phyloP scores from a whole-genome alignment of 192 early-diverging fungal species.

The Coemansia sp. region DNA sequence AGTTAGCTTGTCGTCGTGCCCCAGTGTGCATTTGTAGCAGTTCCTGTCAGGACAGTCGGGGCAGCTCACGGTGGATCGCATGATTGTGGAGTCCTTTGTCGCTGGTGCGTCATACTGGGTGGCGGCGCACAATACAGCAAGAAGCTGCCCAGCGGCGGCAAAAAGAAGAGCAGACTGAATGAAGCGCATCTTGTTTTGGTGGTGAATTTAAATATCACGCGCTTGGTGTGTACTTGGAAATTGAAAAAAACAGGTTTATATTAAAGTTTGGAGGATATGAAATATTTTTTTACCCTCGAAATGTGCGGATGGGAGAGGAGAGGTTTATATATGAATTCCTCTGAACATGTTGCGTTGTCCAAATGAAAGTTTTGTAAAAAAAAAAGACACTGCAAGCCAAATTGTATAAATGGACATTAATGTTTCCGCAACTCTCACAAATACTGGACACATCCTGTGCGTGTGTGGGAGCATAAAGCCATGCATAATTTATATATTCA shows the following conservation, averaged over 20 bases:
- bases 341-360: not conserved
- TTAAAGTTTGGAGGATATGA: not conserved
- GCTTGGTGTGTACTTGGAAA: not conserved
- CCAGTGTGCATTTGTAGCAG: constrained; percentile 53
- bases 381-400: not conserved
- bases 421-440: too few relatives aligned
- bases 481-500: not conserved
- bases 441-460: not conserved
- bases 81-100: constrained; percentile 51
- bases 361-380: not conserved
- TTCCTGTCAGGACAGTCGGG: constrained; percentile 43
- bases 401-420: not conserved
- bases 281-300: not conserved
- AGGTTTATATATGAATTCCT: not conserved
- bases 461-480: not conserved
- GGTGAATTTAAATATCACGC: not conserved
- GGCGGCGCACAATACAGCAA: not conserved
- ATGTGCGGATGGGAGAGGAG: not conserved
- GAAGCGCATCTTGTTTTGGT: not conserved
- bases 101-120: constrained; percentile 18
- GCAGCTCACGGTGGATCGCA: constrained; percentile 46
- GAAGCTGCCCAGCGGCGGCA: not conserved
- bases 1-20: constrained; percentile 23
- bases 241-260: not conserved
- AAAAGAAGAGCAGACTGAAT: not conserved